Evolutionary conservation across 2,329 filamentous ascomycete species (phyloP), one percentile per base, ranked within the genome.

Genomic region (Ceratocystis cubensis): DNA sequence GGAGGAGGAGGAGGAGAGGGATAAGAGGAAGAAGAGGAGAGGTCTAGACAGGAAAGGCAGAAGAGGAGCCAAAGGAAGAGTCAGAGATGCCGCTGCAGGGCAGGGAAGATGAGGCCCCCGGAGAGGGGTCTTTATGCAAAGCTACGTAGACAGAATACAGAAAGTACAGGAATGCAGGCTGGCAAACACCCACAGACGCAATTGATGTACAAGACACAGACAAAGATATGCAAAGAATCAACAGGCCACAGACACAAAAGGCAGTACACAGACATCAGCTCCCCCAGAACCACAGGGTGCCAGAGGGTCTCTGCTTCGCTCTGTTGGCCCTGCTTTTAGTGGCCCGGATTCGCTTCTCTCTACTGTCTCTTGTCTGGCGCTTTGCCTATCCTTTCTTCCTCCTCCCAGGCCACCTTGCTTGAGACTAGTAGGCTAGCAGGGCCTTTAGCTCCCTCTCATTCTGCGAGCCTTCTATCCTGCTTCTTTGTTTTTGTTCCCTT

Each of bases 171-270:
- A 41, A 15, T 41, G 48, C 48, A 25, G 10, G n/a, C 7, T n/a
- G n/a, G n/a, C 48, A 53, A 8, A 53, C n/a, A 22, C 48, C 37
- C 37, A 57, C 53, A 57, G 53, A 57, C 53, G 30, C 13, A 57
- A n/a, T 33, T 57, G 53, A 57, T 57, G 53, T 33, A 57, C 53
- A 57, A 57, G 28, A 57, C 53, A 57, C 53, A 8, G 53, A 57
- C 53, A 57, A 57, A 57, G 53, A 57, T 57, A 57, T 57, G 53
- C 53, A 57, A 28, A 57, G 53, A 57, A 57, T 30, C 53, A 28
- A 13, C 25, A 33, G 30, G 10, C 37, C 53, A 57, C 53, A 57
- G 53, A 57, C 25, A 30, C 53, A 15, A 13, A 13, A 57, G n/a
- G 28, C 53, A 30, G 53, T 57, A 57, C 53, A 57, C 53, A 57